Percentiles rank a stretch among this genome's conserved stretches.
These are phyloP conservation scores for Zizania latifolia DNA, from an alignment of 176 grass and related monocot genomes.

Conservation along the genomic window DNA sequence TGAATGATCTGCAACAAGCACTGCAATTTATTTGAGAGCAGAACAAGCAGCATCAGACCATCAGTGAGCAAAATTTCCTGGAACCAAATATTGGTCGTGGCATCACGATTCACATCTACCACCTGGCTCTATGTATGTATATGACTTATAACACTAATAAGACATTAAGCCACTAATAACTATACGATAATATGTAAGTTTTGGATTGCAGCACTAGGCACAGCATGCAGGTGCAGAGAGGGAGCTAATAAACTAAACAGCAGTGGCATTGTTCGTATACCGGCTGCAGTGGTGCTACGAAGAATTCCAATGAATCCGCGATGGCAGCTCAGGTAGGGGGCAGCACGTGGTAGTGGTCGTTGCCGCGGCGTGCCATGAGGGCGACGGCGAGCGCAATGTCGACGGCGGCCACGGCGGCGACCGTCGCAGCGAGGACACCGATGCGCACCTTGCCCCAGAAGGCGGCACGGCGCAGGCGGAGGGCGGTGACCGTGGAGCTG, in stretches of 20 bases:
- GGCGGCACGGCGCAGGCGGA: slow-evolving; percentile 17
- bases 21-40: background rate
- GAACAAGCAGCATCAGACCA: background rate
- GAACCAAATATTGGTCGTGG: background rate
- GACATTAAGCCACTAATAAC: too few relatives aligned
- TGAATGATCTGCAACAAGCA: background rate
- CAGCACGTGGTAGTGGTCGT: background rate
- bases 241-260: background rate
- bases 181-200: background rate
- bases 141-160: too few relatives aligned
- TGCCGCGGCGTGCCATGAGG: background rate
- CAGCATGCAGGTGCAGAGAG: too few relatives aligned
- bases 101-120: background rate
- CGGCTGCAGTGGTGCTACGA: background rate
- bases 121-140: too few relatives aligned
- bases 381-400: slow-evolving; percentile 19
- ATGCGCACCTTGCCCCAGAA: slow-evolving; percentile 43
- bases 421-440: slow-evolving; percentile 17
- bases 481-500: background rate
- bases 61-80: background rate
- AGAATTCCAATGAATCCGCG: background rate
- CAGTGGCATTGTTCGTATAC: background rate
- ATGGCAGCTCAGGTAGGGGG: slow-evolving; percentile 30
- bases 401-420: slow-evolving; percentile 19
- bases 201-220: background rate